Evolutionary conservation across 2,329 filamentous ascomycete species (phyloP), one percentile per base, ranked within the genome.

Genomic region (Trichoderma citrinoviride): DNA sequence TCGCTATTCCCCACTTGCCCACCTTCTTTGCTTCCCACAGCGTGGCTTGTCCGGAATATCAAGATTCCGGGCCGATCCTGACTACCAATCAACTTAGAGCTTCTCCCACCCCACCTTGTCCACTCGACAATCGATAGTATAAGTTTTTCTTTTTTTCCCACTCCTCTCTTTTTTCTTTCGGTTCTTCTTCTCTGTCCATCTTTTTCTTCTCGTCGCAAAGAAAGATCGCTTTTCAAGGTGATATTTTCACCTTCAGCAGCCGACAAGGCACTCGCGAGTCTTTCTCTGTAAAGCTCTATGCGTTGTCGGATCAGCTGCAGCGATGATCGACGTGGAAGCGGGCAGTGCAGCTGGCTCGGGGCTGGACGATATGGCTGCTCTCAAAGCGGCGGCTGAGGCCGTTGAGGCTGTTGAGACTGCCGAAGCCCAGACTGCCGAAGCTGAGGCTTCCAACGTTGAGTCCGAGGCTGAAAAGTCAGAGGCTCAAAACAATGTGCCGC

Each of bases 401-500:
- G 57, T 27, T 57, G 67, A 68, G 25, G 64, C 56, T 43, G 44
- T 50, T 43, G 52, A 33, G 29, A 8, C 29, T 10, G 7, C 29
- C 29, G 10, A 33, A 33, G 7, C 29, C 29, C 29, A 14, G 33
- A 12, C 33, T 37, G 3, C 33, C 33, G 5, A 37, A 37, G 33
- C 3, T 12, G 33, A 37, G 33, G 14, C 33, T 3, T 37, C 33
- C 33, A 37, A 37, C 1, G 33, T 37, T 12, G 33, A 37, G 10
- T 12, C 33, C 1, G 10, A 14, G 33, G 10, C 33, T 37, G 33
- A 37, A 37, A 37, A 37, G 33, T 14, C 33, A 10, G 33, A 55
- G 37, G 41, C 66, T 23, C 58, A 41, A 27, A 54, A 19, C 15
- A 65, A 73, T 61, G 70, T 85, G 33, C 83, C 86, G 62, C 76